Percentiles rank a stretch among this genome's conserved stretches.
Conservation (phyloP, 176 grass and related monocot species). For the Bothriochloa decipiens region DNA sequence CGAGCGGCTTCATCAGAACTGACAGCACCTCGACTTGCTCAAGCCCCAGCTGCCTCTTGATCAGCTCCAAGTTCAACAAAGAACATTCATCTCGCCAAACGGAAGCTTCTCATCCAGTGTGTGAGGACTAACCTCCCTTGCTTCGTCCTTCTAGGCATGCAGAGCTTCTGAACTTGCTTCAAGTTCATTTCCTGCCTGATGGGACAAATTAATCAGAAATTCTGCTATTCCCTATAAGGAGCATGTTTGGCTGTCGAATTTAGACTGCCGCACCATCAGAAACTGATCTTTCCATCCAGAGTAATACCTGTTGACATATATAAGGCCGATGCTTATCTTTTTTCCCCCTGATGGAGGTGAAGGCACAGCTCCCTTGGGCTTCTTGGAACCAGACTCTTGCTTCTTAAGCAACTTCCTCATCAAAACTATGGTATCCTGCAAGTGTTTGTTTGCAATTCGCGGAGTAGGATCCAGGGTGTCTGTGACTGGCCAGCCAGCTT, state of each 20-base stretch:
- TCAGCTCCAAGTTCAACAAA: slow-evolving; percentile 56
- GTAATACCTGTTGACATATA: slow-evolving; percentile 56
- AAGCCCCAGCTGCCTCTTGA: slow-evolving; percentile 60
- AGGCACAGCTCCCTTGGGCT: slow-evolving; percentile 42
- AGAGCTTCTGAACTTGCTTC: slow-evolving; percentile 76
- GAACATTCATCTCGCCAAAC: slow-evolving; percentile 61
- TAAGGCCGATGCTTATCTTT: slow-evolving; percentile 51
- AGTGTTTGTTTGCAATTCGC: not conserved
- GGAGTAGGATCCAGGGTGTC: not conserved
- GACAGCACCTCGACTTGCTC: slow-evolving; percentile 33
- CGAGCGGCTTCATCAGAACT: slow-evolving; percentile 23
- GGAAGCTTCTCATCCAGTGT: slow-evolving; percentile 64
- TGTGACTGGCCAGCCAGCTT: not conserved
- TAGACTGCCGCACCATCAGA: slow-evolving; percentile 43
- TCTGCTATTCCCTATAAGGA: slow-evolving; percentile 51
- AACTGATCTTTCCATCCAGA: slow-evolving; percentile 47
- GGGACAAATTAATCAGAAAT: slow-evolving; percentile 49
- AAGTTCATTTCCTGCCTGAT: slow-evolving; percentile 57
- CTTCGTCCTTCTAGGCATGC: slow-evolving; percentile 88
- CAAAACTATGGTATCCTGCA: not conserved
- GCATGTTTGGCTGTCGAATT: slow-evolving; percentile 34
- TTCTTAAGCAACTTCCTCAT: slow-evolving; percentile 65
- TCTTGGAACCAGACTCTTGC: slow-evolving; percentile 57
- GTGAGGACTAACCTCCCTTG: slow-evolving; percentile 46
- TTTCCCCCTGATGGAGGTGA: not conserved